phyloP scores from a whole-genome alignment of 495 filamentous ascomycete species.

The Geoglossum glabrum region DNA sequence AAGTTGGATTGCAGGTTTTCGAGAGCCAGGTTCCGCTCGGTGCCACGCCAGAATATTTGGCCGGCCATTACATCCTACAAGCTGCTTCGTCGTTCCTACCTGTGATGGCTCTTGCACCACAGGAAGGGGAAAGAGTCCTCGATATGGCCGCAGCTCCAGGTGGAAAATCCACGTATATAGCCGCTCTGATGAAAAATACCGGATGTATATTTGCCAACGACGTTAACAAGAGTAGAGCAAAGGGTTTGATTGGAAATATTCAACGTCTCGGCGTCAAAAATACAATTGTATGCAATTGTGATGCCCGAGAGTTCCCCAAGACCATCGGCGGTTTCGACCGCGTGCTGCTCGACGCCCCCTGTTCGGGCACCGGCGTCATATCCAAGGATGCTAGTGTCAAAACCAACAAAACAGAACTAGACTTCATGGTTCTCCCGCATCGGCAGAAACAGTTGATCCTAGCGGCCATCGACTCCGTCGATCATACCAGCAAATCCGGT shows the following conservation, averaged over 20 bases:
- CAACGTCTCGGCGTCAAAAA: constrained; percentile 88
- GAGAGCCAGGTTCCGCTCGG: constrained; percentile 87
- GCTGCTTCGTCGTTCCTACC: constrained; percentile 93
- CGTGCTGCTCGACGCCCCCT: constrained; percentile 62
- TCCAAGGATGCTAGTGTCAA: constrained; percentile 89
- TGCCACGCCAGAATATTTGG: constrained; percentile 92
- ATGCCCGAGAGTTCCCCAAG: constrained; percentile 78
- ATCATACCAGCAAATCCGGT: constrained; percentile 67
- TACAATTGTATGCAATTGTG: constrained; percentile 83
- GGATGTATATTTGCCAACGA: constrained; percentile 94
- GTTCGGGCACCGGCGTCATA: constrained; percentile 75
- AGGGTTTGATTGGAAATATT: constrained; percentile 95
- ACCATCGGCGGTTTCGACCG: constrained; percentile 90
- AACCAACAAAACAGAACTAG: constrained; percentile 87
- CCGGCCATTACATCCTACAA: constrained; percentile 94
- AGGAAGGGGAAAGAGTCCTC: constrained; percentile 76
- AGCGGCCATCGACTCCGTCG: constrained; percentile 82
- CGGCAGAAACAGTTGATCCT: constrained; percentile 85
- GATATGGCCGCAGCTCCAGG: constrained; percentile 96
- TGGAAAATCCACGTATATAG: constrained; percentile 92
- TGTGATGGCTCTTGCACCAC: constrained; percentile 89
- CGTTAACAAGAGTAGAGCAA: constrained; percentile 75
- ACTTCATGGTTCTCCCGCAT: constrained; percentile 82
- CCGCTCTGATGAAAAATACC: constrained; percentile 95
- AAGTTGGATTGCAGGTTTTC: constrained; percentile 90